Evolutionary conservation across 768 basidiomycete species (phyloP).

Genomic region (Pleurotus pulmonarius): DNA sequence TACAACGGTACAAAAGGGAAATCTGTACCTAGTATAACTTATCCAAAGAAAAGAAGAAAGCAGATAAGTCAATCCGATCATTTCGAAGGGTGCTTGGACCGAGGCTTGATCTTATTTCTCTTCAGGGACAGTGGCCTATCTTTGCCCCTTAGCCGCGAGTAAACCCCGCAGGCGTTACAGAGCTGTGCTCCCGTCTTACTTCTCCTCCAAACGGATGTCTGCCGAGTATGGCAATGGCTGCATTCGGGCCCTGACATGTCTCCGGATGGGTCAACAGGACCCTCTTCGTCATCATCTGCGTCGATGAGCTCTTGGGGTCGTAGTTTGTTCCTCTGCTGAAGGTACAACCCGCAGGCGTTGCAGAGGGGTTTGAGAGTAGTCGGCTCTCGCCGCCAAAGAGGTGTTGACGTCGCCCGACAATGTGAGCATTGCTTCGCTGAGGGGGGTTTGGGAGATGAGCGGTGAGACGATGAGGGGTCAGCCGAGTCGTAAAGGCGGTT

Average conservation of each 20-base stretch:
- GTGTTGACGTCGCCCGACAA: constrained; percentile 43
- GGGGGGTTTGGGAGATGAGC: not conserved
- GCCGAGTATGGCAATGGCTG: constrained; percentile 45
- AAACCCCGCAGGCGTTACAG: constrained; percentile 51
- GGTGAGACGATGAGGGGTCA: not conserved
- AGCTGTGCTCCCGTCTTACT: constrained; percentile 47
- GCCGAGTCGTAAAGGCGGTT: not conserved
- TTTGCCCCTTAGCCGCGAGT: constrained; percentile 41
- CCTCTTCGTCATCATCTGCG: constrained; percentile 39
- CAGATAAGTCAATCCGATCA: not conserved
- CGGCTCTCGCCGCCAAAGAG: constrained; percentile 47
- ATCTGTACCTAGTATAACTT: not conserved
- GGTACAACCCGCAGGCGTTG: constrained; percentile 45
- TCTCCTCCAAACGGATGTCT: constrained; percentile 47
- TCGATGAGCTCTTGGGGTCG: constrained; percentile 48
- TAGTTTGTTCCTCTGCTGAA: constrained; percentile 42
- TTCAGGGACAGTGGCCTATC: constrained; percentile 42
- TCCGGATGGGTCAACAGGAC: constrained; percentile 34
- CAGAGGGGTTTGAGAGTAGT: constrained; percentile 40
- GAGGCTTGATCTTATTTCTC: constrained; percentile 45
- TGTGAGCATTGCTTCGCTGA: constrained; percentile 38
- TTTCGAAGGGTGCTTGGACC: constrained; percentile 36
- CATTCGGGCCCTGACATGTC: constrained; percentile 43
- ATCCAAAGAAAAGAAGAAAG: not conserved
- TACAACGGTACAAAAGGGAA: no score